phyloP scores from a whole-genome alignment of 2,329 filamentous ascomycete species.

The Arthroderma uncinatum region DNA sequence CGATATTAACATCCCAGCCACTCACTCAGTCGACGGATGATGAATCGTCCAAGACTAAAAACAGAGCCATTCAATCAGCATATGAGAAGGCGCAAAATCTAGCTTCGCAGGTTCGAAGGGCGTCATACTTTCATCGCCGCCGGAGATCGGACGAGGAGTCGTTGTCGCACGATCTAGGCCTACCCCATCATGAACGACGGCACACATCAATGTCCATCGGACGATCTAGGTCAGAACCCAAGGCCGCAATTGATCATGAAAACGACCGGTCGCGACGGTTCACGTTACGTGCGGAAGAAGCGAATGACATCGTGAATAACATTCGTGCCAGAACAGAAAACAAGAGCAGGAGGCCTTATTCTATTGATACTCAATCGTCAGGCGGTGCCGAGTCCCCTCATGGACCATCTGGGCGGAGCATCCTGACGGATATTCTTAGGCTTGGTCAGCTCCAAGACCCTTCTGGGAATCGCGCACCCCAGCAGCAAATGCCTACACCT shows the following conservation, averaged over 20 bases:
- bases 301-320: neutral
- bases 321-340: neutral
- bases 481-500: neutral
- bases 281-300: conserved; percentile 3
- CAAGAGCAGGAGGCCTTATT: neutral
- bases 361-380: neutral
- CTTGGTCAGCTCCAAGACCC: conserved; percentile 22
- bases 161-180: neutral
- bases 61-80: conserved; percentile 25
- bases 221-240: neutral
- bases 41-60: conserved; percentile 18
- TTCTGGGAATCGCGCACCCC: conserved; percentile 6
- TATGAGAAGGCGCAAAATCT: conserved; percentile 27
- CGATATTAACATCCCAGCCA: neutral
- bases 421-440: neutral
- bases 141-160: conserved; percentile 2
- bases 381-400: neutral
- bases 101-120: conserved; percentile 25
- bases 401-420: neutral
- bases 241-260: neutral
- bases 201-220: neutral
- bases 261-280: neutral
- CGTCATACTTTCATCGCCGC: conserved; percentile 16
- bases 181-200: neutral
- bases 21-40: neutral